Evolutionary conservation across 148 eudicot species (phyloP).

Genomic region (Rhododendron griersonianum): DNA sequence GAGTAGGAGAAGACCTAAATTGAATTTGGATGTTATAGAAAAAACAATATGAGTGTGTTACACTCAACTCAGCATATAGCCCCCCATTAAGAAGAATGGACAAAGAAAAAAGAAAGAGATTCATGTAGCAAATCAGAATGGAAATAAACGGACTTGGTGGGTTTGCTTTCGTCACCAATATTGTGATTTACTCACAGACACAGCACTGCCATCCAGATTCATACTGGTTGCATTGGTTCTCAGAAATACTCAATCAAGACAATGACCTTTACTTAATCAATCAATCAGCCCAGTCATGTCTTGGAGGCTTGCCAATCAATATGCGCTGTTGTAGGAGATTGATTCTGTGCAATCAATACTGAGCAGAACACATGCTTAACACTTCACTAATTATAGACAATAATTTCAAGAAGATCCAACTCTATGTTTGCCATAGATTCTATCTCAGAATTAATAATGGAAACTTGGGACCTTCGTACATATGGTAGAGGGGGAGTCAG

Average conservation of each 20-base stretch:
- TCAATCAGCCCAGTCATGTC: not conserved
- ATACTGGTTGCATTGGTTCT: not conserved
- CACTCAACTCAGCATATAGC: not conserved
- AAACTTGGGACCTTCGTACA: not conserved
- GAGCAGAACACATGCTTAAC: not conserved
- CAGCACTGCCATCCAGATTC: not conserved
- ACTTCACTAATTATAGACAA: not conserved
- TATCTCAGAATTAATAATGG: not conserved
- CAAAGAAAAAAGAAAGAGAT: no score
- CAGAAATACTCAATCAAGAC: not conserved
- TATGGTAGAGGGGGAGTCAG: not conserved
- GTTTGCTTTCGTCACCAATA: not conserved
- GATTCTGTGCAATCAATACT: not conserved
- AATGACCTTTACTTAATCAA: not conserved
- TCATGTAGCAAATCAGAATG: not conserved
- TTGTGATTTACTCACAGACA: not conserved
- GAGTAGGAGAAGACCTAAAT: not conserved
- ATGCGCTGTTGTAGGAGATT: not conserved
- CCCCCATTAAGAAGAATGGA: not conserved
- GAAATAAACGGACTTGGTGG: not conserved
- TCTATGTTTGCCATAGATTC: not conserved
- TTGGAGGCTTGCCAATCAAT: not conserved
- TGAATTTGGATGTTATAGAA: not conserved
- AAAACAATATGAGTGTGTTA: not conserved
- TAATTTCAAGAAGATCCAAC: not conserved